Conservation (phyloP, 768 basidiomycete genomes). For the Psilocybe cubensis region DNA sequence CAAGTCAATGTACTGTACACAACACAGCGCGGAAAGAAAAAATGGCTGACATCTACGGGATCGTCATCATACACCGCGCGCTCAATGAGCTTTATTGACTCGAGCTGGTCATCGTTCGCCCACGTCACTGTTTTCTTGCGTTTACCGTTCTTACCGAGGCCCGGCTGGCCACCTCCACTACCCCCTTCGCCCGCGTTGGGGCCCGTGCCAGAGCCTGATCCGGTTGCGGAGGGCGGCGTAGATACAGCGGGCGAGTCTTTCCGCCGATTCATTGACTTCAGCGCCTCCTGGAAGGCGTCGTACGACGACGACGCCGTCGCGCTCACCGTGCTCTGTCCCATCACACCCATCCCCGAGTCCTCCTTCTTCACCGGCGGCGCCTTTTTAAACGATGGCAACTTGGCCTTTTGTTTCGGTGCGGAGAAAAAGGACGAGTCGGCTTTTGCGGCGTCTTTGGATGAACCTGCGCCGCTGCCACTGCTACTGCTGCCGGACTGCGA, state of each 20-base stretch:
- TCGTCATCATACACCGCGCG: slow-evolving; percentile 90
- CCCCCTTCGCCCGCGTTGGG: slow-evolving; percentile 10
- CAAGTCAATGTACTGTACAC: slow-evolving; percentile 59
- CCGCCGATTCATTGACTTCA: slow-evolving; percentile 68
- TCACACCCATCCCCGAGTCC: too few relatives aligned
- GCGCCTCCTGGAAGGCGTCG: slow-evolving; percentile 82
- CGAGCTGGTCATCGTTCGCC: slow-evolving; percentile 75
- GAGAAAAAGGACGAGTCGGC: slow-evolving; percentile 90
- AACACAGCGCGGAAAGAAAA: slow-evolving; percentile 41
- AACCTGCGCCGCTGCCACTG: slow-evolving; percentile 25
- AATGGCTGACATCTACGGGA: slow-evolving; percentile 77
- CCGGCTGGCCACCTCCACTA: slow-evolving; percentile 35
- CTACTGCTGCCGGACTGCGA: background rate
- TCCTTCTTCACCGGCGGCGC: slow-evolving; percentile 56
- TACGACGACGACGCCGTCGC: slow-evolving; percentile 77
- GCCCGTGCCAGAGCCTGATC: background rate
- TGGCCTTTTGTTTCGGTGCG: slow-evolving; percentile 81
- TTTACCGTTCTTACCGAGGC: slow-evolving; percentile 47
- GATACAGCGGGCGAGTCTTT: slow-evolving; percentile 64
- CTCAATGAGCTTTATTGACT: slow-evolving; percentile 79
- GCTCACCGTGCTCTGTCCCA: too few relatives aligned
- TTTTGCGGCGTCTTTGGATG: slow-evolving; percentile 72
- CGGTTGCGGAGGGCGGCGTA: slow-evolving; percentile 51
- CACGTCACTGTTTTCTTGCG: slow-evolving; percentile 82
- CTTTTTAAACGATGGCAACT: slow-evolving; percentile 87